A percentile compares a stretch with the other conserved stretches of the same genome.
Conservation (phyloP, 495 filamentous ascomycete species). For the Corynascus novoguineensis region DNA sequence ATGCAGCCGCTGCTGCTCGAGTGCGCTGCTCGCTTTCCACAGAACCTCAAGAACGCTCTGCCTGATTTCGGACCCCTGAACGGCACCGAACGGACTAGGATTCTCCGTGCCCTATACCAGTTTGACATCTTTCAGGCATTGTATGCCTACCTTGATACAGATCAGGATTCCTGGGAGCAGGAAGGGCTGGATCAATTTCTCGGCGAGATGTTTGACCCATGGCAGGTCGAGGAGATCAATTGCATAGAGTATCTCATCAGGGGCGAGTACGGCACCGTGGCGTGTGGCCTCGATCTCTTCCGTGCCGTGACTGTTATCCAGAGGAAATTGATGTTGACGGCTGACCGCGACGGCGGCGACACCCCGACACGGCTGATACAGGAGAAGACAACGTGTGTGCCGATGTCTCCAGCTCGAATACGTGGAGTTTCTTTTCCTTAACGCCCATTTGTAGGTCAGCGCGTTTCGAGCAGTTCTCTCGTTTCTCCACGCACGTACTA, state of each 20-base stretch:
- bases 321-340: no score
- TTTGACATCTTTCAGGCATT: slow-evolving; percentile 26
- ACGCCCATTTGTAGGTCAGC: no score
- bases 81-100: slow-evolving; percentile 16
- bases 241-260: background rate
- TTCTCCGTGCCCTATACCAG: slow-evolving; percentile 28
- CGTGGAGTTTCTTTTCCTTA: no score
- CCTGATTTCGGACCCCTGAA: slow-evolving; percentile 1
- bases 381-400: background rate
- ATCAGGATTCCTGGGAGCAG: background rate
- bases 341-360: background rate
- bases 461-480: no score
- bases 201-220: slow-evolving; percentile 12
- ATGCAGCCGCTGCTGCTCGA: slow-evolving; percentile 16
- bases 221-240: slow-evolving; percentile 13
- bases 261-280: background rate
- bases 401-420: no score
- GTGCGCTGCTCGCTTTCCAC: slow-evolving; percentile 12
- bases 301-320: no score
- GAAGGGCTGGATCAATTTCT: background rate
- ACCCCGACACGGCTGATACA: background rate
- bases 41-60: background rate
- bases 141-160: slow-evolving; percentile 9
- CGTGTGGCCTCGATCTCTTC: background rate
- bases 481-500: no score